Conservation (phyloP, 495 filamentous ascomycete species). For the Halenospora varia region DNA sequence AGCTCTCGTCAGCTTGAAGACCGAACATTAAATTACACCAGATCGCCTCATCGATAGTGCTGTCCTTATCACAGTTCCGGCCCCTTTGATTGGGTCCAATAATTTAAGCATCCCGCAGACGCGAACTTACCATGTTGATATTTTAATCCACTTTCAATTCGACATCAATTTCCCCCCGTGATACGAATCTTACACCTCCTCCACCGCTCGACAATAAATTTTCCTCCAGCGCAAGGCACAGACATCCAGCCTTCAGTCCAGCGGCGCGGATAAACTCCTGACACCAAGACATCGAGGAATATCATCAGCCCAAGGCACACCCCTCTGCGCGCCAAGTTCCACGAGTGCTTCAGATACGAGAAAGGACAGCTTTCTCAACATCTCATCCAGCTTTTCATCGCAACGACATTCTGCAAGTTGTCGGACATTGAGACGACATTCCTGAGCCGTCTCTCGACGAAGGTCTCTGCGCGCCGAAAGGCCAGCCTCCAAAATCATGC, state of each 20-base stretch:
- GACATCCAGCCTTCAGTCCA: background rate
- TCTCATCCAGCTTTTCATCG: conserved; percentile 4
- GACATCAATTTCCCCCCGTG: background rate
- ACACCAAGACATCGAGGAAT: background rate
- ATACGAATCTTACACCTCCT: background rate
- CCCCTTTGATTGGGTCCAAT: background rate
- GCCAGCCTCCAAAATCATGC: conserved; percentile 47
- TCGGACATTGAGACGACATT: background rate
- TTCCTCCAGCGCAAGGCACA: background rate
- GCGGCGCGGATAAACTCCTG: background rate
- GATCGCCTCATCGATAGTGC: background rate
- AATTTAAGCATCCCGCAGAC: background rate
- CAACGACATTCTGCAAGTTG: background rate
- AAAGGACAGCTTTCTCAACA: conserved; percentile 4
- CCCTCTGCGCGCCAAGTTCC: background rate
- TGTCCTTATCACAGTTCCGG: background rate
- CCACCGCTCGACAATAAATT: background rate
- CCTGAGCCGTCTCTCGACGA: background rate
- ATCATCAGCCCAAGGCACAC: background rate
- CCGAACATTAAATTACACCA: background rate
- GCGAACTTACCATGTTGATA: background rate
- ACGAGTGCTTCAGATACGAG: conserved; percentile 9
- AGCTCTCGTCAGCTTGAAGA: background rate
- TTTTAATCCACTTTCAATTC: background rate
- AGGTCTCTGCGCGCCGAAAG: conserved; percentile 10